Evolutionary conservation across 768 basidiomycete genomes (phyloP).

Genomic region (Suillus lakei): DNA sequence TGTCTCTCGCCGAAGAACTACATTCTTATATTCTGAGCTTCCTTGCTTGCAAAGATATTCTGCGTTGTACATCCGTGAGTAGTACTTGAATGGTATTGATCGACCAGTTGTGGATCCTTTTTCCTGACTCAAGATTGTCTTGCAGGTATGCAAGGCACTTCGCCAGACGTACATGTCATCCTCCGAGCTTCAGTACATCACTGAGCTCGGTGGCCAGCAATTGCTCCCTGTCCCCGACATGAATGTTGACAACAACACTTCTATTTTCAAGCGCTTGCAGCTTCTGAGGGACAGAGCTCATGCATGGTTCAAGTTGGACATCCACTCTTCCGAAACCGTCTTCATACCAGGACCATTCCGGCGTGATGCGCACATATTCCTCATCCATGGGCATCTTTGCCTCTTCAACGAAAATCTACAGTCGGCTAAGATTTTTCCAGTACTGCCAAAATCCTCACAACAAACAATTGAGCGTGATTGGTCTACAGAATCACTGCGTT

Average conservation of each 20-base stretch:
- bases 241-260: not conserved
- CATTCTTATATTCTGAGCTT: not conserved
- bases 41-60: slow-evolving; percentile 4
- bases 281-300: too few species aligned
- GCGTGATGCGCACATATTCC: not conserved
- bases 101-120: not conserved
- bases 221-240: not conserved
- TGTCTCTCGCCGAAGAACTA: not conserved
- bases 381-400: slow-evolving; percentile 1
- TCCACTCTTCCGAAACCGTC: too few species aligned
- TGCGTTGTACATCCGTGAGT: slow-evolving; percentile 1
- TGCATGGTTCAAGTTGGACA: too few species aligned
- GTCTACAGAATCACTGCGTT: not conserved
- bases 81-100: too few species aligned
- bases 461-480: not conserved
- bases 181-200: too few species aligned
- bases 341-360: too few species aligned
- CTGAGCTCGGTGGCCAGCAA: not conserved
- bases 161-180: not conserved
- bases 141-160: slow-evolving; percentile 5
- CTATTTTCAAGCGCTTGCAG: not conserved
- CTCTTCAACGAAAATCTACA: not conserved
- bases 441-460: not conserved
- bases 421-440: not conserved
- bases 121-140: not conserved